Percentiles rank a stretch among this genome's conserved stretches.
phyloP scores from a whole-genome alignment of 1,284 basidiomycete genomes.

The Hemileia vastatrix region DNA sequence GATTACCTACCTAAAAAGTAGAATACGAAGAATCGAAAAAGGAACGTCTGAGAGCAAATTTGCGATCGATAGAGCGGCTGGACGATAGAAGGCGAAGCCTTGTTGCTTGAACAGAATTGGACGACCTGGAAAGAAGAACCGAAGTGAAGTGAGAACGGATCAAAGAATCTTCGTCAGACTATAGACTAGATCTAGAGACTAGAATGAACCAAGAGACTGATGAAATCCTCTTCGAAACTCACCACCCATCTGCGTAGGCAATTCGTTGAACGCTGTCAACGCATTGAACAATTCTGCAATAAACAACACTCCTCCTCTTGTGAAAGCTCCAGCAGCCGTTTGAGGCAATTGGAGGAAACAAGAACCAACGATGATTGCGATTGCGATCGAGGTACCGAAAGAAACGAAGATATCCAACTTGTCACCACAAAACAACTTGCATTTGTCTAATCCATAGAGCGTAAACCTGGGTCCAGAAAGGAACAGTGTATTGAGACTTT shows the following conservation, averaged over 20 bases:
- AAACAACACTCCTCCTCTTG: slow-evolving; percentile 74
- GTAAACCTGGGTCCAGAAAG: slow-evolving; percentile 60
- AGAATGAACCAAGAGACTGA: no score
- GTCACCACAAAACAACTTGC: slow-evolving; percentile 54
- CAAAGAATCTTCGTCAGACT: no score
- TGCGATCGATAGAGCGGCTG: slow-evolving; percentile 61
- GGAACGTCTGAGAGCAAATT: slow-evolving; percentile 50
- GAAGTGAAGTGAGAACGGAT: no score
- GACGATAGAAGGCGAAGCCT: slow-evolving; percentile 69
- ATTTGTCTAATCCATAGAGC: slow-evolving; percentile 34
- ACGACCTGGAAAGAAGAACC: slow-evolving; percentile 56
- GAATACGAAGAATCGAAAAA: slow-evolving; percentile 48
- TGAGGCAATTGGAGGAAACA: slow-evolving; percentile 60
- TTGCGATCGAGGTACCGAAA: slow-evolving; percentile 44
- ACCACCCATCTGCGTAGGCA: slow-evolving; percentile 35
- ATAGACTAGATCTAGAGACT: no score
- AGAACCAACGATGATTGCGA: slow-evolving; percentile 63
- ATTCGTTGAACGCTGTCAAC: slow-evolving; percentile 57
- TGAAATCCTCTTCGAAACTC: not conserved
- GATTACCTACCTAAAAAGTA: slow-evolving; percentile 45
- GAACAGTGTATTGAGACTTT: slow-evolving; percentile 76
- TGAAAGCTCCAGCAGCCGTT: slow-evolving; percentile 73
- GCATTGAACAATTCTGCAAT: slow-evolving; percentile 60
- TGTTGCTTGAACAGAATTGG: slow-evolving; percentile 56
- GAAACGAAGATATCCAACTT: slow-evolving; percentile 59